Percentiles rank a stretch among this genome's conserved stretches.
Evolutionary conservation across 768 basidiomycete species (phyloP).

Genomic region (Tulasnella sp.): DNA sequence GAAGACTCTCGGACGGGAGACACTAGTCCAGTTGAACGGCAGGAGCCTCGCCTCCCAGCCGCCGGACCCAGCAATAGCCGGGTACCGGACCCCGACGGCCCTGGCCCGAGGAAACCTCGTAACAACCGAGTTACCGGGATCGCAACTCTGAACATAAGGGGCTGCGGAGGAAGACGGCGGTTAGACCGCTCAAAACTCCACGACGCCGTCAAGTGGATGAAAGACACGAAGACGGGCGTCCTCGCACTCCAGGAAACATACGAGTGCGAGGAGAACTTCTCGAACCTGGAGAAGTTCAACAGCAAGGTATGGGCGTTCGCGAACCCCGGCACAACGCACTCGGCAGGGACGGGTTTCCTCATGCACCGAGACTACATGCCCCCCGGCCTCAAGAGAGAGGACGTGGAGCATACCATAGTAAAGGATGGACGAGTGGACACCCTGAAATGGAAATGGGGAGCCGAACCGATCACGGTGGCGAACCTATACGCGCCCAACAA

Average conservation of each 20-base stretch:
- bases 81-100: no score
- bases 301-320: neutral
- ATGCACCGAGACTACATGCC: neutral
- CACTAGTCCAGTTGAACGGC: neutral
- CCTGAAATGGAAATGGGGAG: neutral
- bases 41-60: no score
- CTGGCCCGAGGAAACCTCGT: no score
- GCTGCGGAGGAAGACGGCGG: neutral
- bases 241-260: neutral
- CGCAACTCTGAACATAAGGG: neutral
- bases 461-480: neutral
- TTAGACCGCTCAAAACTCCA: neutral
- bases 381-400: neutral
- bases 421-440: neutral
- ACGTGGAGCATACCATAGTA: neutral
- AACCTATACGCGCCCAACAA: constrained; percentile 5
- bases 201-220: neutral
- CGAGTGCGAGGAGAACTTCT: neutral
- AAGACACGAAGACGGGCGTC: neutral
- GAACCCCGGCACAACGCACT: neutral
- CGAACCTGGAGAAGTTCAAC: neutral
- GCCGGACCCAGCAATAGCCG: no score
- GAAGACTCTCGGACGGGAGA: neutral
- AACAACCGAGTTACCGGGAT: no score
- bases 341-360: neutral